Percentiles rank a stretch among this genome's conserved stretches.
Evolutionary conservation across 2,329 filamentous ascomycete genomes (phyloP).

Genomic region (Colletotrichum higginsianum): DNA sequence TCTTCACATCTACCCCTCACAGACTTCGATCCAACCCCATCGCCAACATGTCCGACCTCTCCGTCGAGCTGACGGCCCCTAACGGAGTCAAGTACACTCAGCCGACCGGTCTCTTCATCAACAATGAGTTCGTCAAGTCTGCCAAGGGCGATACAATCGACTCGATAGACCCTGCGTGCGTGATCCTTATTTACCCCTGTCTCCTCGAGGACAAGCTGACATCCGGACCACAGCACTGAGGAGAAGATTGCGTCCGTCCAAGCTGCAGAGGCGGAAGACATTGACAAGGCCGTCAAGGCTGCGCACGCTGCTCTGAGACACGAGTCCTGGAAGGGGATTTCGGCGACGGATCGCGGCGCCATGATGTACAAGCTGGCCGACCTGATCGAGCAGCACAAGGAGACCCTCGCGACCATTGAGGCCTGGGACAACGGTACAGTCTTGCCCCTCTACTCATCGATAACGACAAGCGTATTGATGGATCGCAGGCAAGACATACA

Average conservation of each 20-base stretch:
- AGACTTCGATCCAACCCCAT: not conserved
- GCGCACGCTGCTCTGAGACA: slow-evolving; percentile 79
- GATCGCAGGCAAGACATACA: slow-evolving; percentile 70
- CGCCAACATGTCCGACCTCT: slow-evolving; percentile 38
- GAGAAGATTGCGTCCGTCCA: slow-evolving; percentile 73
- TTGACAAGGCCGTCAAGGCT: slow-evolving; percentile 75
- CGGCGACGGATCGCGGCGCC: slow-evolving; percentile 76
- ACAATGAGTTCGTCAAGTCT: slow-evolving; percentile 80
- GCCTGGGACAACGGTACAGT: slow-evolving; percentile 75
- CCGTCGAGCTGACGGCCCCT: slow-evolving; percentile 74
- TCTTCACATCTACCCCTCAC: slow-evolving; percentile 11
- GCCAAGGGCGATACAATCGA: slow-evolving; percentile 69
- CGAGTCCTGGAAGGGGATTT: slow-evolving; percentile 78
- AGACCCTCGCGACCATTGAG: slow-evolving; percentile 68
- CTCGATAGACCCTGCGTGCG: slow-evolving; percentile 75
- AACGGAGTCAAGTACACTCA: slow-evolving; percentile 79
- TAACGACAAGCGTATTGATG: not conserved
- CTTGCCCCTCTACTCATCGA: too few species aligned
- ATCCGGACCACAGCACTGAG: slow-evolving; percentile 10
- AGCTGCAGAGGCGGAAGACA: slow-evolving; percentile 74
- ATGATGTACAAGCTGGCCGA: slow-evolving; percentile 81
- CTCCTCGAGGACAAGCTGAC: not conserved
- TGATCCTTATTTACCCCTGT: not conserved
- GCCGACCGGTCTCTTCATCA: slow-evolving; percentile 82
- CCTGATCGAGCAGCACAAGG: slow-evolving; percentile 76